These are phyloP conservation scores for Mycena polygramma DNA, from an alignment of 768 basidiomycete genomes.

Conservation along the genomic window DNA sequence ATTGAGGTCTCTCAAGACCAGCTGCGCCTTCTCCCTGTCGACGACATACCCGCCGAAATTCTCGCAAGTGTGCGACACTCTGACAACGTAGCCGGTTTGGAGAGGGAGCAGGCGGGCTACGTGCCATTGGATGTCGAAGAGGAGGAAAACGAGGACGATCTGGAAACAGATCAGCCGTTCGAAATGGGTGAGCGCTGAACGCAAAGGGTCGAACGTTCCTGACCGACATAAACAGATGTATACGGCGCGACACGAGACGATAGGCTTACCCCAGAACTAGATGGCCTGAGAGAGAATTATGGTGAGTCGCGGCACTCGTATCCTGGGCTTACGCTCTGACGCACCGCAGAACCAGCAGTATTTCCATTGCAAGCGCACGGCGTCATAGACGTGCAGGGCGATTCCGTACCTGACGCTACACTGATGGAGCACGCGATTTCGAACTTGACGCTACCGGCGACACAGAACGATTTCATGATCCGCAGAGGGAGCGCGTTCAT, in stretches of 20 bases:
- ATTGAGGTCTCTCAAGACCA: conserved; percentile 39
- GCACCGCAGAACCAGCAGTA: neutral
- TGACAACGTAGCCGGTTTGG: conserved; percentile 33
- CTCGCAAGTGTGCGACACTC: conserved; percentile 34
- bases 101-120: conserved; percentile 48
- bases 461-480: neutral
- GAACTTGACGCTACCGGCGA: neutral
- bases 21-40: conserved; percentile 45
- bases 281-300: no score
- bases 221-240: no score
- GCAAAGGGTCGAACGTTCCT: no score
- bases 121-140: conserved; percentile 37
- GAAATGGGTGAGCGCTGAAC: no score
- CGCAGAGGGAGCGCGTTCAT: neutral
- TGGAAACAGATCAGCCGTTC: neutral
- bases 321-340: no score
- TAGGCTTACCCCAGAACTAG: no score
- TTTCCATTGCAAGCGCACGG: neutral
- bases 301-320: no score
- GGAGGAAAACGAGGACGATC: neutral
- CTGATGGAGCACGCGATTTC: neutral
- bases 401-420: neutral
- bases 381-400: neutral
- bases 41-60: conserved; percentile 50
- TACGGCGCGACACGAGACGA: no score